phyloP scores from a whole-genome alignment of 2,329 filamentous ascomycete species.

The Sarocladium oryzae region DNA sequence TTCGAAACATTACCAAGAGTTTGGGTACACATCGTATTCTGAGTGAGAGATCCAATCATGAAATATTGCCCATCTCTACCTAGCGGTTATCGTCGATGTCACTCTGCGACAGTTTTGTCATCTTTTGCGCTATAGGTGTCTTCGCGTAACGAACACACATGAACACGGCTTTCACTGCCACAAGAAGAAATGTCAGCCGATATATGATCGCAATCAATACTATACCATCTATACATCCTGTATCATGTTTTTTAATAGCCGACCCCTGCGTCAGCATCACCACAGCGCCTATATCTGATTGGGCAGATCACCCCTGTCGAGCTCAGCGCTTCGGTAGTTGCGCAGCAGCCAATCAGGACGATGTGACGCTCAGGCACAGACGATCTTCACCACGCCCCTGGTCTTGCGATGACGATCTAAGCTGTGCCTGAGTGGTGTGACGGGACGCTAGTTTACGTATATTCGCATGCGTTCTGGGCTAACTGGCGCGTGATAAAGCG shows the following conservation, averaged over 20 bases:
- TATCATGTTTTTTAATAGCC: not conserved
- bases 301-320: not conserved
- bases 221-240: not conserved
- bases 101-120: too few relatives aligned
- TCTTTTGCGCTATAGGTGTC: too few relatives aligned
- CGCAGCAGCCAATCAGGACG: not conserved
- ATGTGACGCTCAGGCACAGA: not conserved
- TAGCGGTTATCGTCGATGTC: too few relatives aligned
- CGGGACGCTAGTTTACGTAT: not conserved
- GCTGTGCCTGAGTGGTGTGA: not conserved
- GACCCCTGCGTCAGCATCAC: conserved; percentile 3
- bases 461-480: not conserved
- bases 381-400: not conserved
- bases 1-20: too few relatives aligned
- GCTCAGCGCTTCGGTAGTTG: conserved; percentile 8
- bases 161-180: too few relatives aligned
- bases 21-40: too few relatives aligned
- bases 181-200: too few relatives aligned
- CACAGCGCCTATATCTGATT: conserved; percentile 6
- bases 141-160: too few relatives aligned
- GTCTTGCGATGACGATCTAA: not conserved
- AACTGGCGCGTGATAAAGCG: conserved; percentile 7
- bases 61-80: too few relatives aligned
- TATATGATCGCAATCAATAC: not conserved
- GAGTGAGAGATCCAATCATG: too few relatives aligned